Evolutionary conservation across 805 yeast species (phyloP).

Genomic region (Hanseniaspora meyeri): DNA sequence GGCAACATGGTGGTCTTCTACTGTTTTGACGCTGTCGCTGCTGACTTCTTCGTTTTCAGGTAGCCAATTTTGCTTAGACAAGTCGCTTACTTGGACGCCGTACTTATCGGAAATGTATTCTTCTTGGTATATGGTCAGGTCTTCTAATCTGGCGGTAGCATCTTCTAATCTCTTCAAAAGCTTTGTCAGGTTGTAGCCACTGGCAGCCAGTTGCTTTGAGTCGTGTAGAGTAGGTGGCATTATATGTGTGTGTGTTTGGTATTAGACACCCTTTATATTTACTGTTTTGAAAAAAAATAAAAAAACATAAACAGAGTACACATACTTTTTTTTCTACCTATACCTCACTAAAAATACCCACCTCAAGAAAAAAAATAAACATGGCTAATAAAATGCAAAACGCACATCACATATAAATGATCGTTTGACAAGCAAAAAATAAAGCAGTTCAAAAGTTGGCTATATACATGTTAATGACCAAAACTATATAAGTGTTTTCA

Average conservation of each 20-base stretch:
- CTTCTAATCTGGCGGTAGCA: slow-evolving; percentile 86
- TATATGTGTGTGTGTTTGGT: slow-evolving; percentile 16
- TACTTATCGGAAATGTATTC: slow-evolving; percentile 32
- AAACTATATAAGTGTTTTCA: too few species aligned
- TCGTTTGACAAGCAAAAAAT: too few species aligned
- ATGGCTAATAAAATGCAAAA: too few species aligned
- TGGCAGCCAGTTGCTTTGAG: slow-evolving; percentile 27
- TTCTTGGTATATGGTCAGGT: slow-evolving; percentile 69
- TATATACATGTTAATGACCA: too few species aligned
- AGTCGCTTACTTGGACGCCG: slow-evolving; percentile 11
- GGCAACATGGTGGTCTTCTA: not conserved
- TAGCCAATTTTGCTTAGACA: not conserved
- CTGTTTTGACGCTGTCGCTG: not conserved
- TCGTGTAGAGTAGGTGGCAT: slow-evolving; percentile 12
- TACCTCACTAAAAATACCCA: too few species aligned
- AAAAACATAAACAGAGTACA: not conserved
- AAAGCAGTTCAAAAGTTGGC: too few species aligned
- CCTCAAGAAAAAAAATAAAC: too few species aligned
- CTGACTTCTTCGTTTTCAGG: not conserved
- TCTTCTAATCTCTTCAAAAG: slow-evolving; percentile 75
- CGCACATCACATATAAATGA: too few species aligned
- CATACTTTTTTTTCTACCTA: not conserved
- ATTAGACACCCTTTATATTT: not conserved
- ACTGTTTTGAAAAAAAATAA: not conserved
- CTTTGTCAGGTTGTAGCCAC: slow-evolving; percentile 79